Conservation (phyloP, 108 stramenopile genomes). For the Aurantiochytrium sp. region DNA sequence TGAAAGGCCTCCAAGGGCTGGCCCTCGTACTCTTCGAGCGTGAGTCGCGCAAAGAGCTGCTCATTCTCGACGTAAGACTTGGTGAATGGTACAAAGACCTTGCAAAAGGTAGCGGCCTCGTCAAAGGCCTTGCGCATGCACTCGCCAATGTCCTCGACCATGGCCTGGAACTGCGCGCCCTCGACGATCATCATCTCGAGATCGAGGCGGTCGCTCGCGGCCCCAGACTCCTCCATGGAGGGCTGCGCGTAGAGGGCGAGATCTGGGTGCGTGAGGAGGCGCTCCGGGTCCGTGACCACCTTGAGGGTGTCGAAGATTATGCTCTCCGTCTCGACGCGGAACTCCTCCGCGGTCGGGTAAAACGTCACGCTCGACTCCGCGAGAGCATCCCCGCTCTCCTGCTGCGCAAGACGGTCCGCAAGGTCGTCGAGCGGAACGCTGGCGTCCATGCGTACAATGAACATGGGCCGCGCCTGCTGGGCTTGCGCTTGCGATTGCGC, state of each 20-base stretch:
- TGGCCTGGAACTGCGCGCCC: slow-evolving; percentile 1
- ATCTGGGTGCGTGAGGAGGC: not conserved
- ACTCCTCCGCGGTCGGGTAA: not conserved
- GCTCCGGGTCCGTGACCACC: not conserved
- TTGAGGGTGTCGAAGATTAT: slow-evolving; percentile 25
- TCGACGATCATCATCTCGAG: slow-evolving; percentile 27
- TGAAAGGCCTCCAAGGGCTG: not conserved
- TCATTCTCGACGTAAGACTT: slow-evolving; percentile 43
- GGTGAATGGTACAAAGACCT: slow-evolving; percentile 49
- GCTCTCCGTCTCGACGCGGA: not conserved
- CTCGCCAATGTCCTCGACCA: slow-evolving; percentile 2
- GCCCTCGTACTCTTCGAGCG: not conserved
- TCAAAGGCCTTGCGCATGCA: slow-evolving; percentile 27
- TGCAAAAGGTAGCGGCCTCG: slow-evolving; percentile 40
- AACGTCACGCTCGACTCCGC: not conserved
- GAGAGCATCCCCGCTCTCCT: not conserved
- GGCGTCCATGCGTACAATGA: not conserved
- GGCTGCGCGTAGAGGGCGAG: not conserved
- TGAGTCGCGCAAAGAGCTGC: not conserved
- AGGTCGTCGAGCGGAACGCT: not conserved
- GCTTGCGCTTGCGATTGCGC: too few species aligned
- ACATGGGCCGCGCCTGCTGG: not conserved
- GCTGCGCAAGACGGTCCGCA: not conserved
- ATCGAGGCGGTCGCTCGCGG: not conserved
- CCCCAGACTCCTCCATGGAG: not conserved